Evolutionary conservation across 805 yeast genomes (phyloP).

Genomic region (Metschnikowia similis): DNA sequence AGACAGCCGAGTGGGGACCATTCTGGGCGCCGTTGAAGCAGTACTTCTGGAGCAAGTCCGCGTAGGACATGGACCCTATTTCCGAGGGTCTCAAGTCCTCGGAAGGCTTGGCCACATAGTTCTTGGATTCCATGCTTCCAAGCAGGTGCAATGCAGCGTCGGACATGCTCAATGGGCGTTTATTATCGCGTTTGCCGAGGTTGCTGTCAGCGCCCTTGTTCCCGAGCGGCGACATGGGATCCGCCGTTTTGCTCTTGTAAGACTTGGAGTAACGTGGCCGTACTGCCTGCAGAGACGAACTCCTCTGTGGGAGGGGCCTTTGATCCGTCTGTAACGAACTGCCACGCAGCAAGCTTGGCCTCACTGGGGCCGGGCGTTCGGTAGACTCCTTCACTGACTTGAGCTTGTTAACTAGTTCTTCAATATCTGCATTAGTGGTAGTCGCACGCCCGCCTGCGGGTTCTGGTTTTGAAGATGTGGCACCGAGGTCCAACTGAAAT

Average conservation of each 20-base stretch:
- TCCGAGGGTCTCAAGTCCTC: constrained; percentile 7
- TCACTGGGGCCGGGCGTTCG: not conserved
- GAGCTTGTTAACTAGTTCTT: constrained; percentile 13
- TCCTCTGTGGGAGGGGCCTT: not conserved
- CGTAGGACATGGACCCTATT: constrained; percentile 25
- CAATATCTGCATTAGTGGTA: constrained; percentile 4
- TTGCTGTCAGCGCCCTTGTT: not conserved
- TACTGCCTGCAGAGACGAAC: not conserved
- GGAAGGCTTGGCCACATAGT: constrained; percentile 1
- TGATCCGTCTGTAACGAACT: not conserved
- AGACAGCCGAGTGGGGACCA: not conserved
- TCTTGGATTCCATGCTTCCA: not conserved
- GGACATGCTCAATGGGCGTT: not conserved
- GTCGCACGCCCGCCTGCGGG: not conserved
- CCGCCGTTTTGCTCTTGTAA: constrained; percentile 17
- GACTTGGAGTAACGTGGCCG: constrained; percentile 27
- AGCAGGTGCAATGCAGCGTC: not conserved
- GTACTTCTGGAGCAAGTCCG: constrained; percentile 32
- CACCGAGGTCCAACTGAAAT: not conserved
- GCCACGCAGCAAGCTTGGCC: constrained; percentile 1
- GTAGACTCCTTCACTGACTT: constrained; percentile 7
- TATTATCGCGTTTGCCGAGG: not conserved
- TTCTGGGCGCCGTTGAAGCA: constrained; percentile 31
- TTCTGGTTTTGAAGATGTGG: not conserved
- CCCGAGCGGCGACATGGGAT: constrained; percentile 4